phyloP scores from a whole-genome alignment of 192 early-diverging fungal genomes.

The Piromyces finnis region DNA sequence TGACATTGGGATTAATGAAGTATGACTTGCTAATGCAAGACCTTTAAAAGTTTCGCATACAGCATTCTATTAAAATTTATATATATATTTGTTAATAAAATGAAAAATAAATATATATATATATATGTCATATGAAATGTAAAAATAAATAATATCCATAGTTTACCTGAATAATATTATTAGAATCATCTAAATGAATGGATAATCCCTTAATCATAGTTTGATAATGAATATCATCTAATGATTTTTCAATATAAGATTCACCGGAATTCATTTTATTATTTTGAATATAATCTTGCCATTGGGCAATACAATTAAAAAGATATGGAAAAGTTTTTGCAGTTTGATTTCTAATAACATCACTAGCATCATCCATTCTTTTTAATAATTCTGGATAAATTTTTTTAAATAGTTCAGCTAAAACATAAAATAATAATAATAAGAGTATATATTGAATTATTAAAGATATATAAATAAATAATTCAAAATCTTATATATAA shows the following conservation, averaged over 20 bases:
- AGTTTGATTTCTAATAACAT: conserved; percentile 17
- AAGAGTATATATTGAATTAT: too few species aligned
- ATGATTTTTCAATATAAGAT: conserved; percentile 12
- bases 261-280: neutral
- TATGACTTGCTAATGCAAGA: too few species aligned
- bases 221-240: conserved; percentile 28
- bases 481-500: too few species aligned
- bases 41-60: too few species aligned
- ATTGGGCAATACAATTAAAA: conserved; percentile 6
- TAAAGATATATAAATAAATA: too few species aligned
- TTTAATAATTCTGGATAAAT: conserved; percentile 34
- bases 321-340: conserved; percentile 6
- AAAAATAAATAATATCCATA: too few species aligned
- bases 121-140: too few species aligned
- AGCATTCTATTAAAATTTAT: too few species aligned
- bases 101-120: too few species aligned
- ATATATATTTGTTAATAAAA: too few species aligned
- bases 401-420: conserved; percentile 10
- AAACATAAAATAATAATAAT: neutral
- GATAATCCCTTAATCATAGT: conserved; percentile 24
- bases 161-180: conserved; percentile 16
- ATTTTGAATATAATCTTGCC: neutral
- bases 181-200: conserved; percentile 39
- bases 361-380: conserved; percentile 32
- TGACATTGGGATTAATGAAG: too few species aligned